A percentile compares a stretch with the other conserved stretches of the same genome.
Conservation (phyloP, 2,329 filamentous ascomycete species). For the Claviceps sp. region DNA sequence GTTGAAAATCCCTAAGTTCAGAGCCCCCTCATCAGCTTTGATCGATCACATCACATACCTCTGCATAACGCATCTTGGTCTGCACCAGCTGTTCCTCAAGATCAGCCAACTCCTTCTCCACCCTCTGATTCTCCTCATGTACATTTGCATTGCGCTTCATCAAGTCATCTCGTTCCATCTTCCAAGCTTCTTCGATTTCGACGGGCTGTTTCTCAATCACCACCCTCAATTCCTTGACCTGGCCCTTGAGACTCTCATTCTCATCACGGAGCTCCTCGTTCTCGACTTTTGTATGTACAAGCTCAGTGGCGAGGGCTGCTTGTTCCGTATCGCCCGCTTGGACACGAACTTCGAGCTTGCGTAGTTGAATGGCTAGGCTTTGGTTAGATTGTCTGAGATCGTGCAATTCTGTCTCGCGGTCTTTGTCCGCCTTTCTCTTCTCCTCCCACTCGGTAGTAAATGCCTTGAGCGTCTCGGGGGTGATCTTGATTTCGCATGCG, state of each 20-base stretch:
- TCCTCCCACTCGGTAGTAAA: slow-evolving; percentile 91
- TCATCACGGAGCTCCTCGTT: slow-evolving; percentile 82
- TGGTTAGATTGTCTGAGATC: slow-evolving; percentile 53
- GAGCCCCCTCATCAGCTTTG: too few species aligned
- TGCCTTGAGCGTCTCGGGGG: slow-evolving; percentile 63
- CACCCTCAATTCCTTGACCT: slow-evolving; percentile 71
- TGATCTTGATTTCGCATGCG: slow-evolving; percentile 77
- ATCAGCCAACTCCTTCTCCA: slow-evolving; percentile 83
- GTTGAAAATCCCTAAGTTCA: neutral
- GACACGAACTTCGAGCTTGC: slow-evolving; percentile 72
- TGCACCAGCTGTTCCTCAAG: slow-evolving; percentile 86
- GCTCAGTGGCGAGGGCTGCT: slow-evolving; percentile 76
- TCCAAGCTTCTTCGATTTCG: slow-evolving; percentile 72
- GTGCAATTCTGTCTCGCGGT: slow-evolving; percentile 71
- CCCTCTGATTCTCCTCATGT: slow-evolving; percentile 76
- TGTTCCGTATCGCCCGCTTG: slow-evolving; percentile 86
- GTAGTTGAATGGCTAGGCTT: slow-evolving; percentile 61
- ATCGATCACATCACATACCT: slow-evolving; percentile 47
- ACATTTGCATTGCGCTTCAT: slow-evolving; percentile 89
- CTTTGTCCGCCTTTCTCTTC: slow-evolving; percentile 67
- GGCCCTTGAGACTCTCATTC: slow-evolving; percentile 75
- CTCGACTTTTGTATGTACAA: slow-evolving; percentile 85
- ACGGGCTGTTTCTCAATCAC: slow-evolving; percentile 83
- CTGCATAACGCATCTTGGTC: slow-evolving; percentile 89
- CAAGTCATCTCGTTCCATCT: slow-evolving; percentile 76